These are phyloP conservation scores for Ceratocystis alfenasii DNA, from an alignment of 2,329 filamentous ascomycete species.

Conservation along the genomic window DNA sequence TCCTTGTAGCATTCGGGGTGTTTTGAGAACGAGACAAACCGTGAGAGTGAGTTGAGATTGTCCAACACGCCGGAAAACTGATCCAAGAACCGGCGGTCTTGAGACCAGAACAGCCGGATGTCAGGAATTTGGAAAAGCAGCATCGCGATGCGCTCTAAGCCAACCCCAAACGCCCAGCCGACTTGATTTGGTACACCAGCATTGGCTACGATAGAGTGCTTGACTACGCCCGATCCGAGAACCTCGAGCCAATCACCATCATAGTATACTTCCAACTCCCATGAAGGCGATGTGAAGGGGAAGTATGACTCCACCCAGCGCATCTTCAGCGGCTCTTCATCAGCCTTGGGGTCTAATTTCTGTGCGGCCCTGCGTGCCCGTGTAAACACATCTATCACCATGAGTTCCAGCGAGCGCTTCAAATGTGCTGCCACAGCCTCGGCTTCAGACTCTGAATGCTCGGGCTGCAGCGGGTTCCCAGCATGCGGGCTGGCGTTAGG, in stretches of 20 bases:
- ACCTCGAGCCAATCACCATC: slow-evolving; percentile 92
- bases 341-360: slow-evolving; percentile 45
- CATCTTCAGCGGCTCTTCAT: slow-evolving; percentile 65
- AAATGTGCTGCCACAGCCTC: slow-evolving; percentile 75
- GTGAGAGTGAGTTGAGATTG: slow-evolving; percentile 38
- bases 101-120: slow-evolving; percentile 92
- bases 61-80: slow-evolving; percentile 62
- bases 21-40: slow-evolving; percentile 81
- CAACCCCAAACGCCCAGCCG: slow-evolving; percentile 93
- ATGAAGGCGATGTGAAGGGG: slow-evolving; percentile 89
- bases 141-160: slow-evolving; percentile 93
- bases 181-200: slow-evolving; percentile 63
- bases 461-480: slow-evolving; percentile 69
- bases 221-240: slow-evolving; percentile 80
- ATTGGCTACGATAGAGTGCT: slow-evolving; percentile 67
- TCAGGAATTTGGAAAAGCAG: slow-evolving; percentile 91
- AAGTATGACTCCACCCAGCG: slow-evolving; percentile 97
- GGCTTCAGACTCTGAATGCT: slow-evolving; percentile 64
- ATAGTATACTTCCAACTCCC: slow-evolving; percentile 94
- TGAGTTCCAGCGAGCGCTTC: slow-evolving; percentile 76
- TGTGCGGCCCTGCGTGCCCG: slow-evolving; percentile 63
- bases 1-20: slow-evolving; percentile 84
- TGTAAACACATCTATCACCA: slow-evolving; percentile 81
- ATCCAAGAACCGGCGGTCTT: slow-evolving; percentile 68
- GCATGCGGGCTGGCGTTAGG: slow-evolving; percentile 65